These are phyloP conservation scores for Echeveria elegans DNA, from an alignment of 164 flowering plant species.

Conservation along the genomic window DNA sequence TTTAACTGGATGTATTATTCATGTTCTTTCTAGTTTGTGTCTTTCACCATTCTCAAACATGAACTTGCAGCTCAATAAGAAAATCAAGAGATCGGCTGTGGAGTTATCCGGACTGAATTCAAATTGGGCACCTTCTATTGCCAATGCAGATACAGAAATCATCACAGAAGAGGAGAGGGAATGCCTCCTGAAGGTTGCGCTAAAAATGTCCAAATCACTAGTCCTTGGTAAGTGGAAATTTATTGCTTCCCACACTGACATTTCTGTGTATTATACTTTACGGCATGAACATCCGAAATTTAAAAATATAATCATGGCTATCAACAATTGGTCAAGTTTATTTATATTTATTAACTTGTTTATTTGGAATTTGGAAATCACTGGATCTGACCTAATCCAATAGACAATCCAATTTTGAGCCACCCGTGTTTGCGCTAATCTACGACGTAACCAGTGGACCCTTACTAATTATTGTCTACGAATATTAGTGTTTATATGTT, in stretches of 20 bases:
- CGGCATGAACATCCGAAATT: too few species aligned
- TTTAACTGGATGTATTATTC: slow-evolving; percentile 8
- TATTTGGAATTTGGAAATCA: too few species aligned
- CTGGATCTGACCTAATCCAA: too few species aligned
- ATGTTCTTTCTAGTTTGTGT: not conserved
- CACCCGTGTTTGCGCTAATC: too few species aligned
- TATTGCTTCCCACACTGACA: too few species aligned
- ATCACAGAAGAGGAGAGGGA: slow-evolving; percentile 75
- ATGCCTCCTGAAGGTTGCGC: slow-evolving; percentile 51
- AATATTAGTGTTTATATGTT: not conserved
- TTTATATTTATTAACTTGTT: too few species aligned
- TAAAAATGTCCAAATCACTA: slow-evolving; percentile 47
- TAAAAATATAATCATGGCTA: too few species aligned
- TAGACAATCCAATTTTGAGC: too few species aligned
- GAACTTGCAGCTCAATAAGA: slow-evolving; percentile 55
- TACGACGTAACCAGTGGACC: too few species aligned
- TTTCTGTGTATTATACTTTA: too few species aligned
- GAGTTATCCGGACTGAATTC: slow-evolving; percentile 44
- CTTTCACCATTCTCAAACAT: not conserved
- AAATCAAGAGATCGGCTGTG: slow-evolving; percentile 52
- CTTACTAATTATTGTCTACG: not conserved
- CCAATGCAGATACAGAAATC: slow-evolving; percentile 51
- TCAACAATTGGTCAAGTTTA: too few species aligned
- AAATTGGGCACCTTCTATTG: slow-evolving; percentile 39
- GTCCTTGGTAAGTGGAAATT: slow-evolving; percentile 51